These are phyloP conservation scores for Lolium multiflorum DNA, from an alignment of 176 grass and related monocot species.

Conservation along the genomic window DNA sequence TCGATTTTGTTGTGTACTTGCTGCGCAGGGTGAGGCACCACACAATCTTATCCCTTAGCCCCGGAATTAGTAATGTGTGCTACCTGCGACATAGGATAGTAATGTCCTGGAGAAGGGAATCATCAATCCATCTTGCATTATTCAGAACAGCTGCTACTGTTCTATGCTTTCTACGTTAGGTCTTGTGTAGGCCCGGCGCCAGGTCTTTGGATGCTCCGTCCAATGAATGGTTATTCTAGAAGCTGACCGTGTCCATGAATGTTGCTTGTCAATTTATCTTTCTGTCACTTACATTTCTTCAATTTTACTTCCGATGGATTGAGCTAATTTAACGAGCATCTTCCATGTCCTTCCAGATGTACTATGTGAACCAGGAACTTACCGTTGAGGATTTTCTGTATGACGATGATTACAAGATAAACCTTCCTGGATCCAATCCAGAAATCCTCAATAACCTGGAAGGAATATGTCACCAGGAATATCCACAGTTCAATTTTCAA, in stretches of 20 bases:
- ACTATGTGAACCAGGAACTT: constrained; percentile 84
- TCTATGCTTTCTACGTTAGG: not conserved
- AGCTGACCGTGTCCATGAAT: not conserved
- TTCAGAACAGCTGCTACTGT: not conserved
- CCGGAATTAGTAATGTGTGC: not conserved
- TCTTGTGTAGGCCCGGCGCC: not conserved
- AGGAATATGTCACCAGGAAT: constrained; percentile 69
- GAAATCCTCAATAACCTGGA: constrained; percentile 68
- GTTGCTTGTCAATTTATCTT: constrained; percentile 4
- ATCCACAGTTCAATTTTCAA: constrained; percentile 63
- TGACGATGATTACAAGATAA: constrained; percentile 71
- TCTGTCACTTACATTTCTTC: constrained; percentile 13
- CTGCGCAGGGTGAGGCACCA: not conserved
- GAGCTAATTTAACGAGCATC: constrained; percentile 37
- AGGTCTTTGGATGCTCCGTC: not conserved
- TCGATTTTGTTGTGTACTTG: not conserved
- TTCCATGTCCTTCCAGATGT: constrained; percentile 61
- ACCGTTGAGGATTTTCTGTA: constrained; percentile 79
- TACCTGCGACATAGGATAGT: not conserved
- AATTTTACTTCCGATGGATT: constrained; percentile 17
- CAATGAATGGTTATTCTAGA: not conserved
- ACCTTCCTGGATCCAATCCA: constrained; percentile 56
- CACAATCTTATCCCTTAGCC: not conserved
- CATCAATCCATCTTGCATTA: not conserved
- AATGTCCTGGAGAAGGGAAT: not conserved